phyloP scores from a whole-genome alignment of 2,329 filamentous ascomycete species.

The Grosmannia huntii region DNA sequence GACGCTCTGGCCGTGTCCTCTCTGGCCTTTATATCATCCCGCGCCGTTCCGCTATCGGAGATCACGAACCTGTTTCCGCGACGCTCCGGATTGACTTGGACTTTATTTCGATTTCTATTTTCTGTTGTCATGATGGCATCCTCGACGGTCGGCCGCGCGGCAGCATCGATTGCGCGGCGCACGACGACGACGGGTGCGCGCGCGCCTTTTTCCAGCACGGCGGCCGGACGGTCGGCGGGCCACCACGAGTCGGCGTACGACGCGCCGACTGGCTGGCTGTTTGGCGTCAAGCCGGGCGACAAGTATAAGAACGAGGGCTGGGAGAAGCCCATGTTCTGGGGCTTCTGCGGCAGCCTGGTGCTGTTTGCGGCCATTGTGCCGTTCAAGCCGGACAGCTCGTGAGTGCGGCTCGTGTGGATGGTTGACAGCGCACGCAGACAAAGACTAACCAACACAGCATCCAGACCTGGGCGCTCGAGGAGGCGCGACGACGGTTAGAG shows the following conservation, averaged over 20 bases:
- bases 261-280: conserved; percentile 82
- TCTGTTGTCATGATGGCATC: neutral
- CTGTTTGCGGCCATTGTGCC: conserved; percentile 71
- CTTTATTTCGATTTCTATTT: neutral
- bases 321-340: conserved; percentile 78
- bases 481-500: conserved; percentile 89
- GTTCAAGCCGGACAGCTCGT: conserved; percentile 99
- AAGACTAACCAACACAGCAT: conserved; percentile 52
- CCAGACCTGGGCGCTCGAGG: conserved; percentile 98
- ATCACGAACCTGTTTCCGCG: neutral
- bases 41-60: neutral
- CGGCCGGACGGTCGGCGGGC: conserved; percentile 3
- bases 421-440: too few species aligned
- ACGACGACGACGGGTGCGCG: conserved; percentile 3
- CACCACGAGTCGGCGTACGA: conserved; percentile 71
- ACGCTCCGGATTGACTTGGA: neutral
- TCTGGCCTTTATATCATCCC: neutral
- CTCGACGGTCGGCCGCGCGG: neutral
- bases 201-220: conserved; percentile 6
- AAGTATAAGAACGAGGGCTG: conserved; percentile 94
- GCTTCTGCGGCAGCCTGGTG: conserved; percentile 66
- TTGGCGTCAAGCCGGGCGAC: conserved; percentile 86
- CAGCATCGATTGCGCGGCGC: conserved; percentile 3
- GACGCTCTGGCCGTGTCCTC: neutral
- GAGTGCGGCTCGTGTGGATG: too few species aligned